phyloP scores from a whole-genome alignment of 805 yeast species.

The Metschnikowia hibisci region DNA sequence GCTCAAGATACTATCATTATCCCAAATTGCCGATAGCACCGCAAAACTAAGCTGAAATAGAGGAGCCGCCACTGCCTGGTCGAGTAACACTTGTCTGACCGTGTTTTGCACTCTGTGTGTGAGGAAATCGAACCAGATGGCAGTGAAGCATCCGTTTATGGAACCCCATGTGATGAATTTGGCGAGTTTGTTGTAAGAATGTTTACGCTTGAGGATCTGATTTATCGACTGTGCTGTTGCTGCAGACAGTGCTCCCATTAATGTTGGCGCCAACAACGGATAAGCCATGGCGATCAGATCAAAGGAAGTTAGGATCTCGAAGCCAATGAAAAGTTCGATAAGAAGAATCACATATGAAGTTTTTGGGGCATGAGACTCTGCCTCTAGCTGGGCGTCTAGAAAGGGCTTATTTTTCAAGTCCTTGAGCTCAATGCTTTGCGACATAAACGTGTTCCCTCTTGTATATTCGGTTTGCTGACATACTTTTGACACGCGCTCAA shows the following conservation, averaged over 20 bases:
- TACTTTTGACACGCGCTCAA: constrained; percentile 1
- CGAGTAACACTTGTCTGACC: constrained; percentile 42
- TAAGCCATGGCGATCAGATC: constrained; percentile 17
- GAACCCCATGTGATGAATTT: constrained; percentile 61
- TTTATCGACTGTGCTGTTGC: constrained; percentile 41
- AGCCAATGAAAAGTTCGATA: constrained; percentile 25
- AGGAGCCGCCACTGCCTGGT: constrained; percentile 55
- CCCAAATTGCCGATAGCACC: constrained; percentile 53
- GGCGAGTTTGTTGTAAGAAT: constrained; percentile 26
- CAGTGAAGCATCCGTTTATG: constrained; percentile 53
- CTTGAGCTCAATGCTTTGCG: constrained; percentile 16
- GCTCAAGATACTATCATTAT: constrained; percentile 33
- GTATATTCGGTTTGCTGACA: neutral
- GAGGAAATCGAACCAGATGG: constrained; percentile 52
- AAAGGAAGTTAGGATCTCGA: constrained; percentile 29
- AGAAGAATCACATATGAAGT: constrained; percentile 20
- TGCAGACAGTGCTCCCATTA: constrained; percentile 38
- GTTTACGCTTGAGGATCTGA: constrained; percentile 31
- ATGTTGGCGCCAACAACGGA: constrained; percentile 34
- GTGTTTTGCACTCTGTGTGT: constrained; percentile 33
- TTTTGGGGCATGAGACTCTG: constrained; percentile 4
- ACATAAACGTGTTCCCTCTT: constrained; percentile 7
- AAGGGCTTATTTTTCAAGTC: constrained; percentile 18
- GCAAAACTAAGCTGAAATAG: constrained; percentile 50
- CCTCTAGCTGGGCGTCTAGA: constrained; percentile 10